Base-by-base conservation (phyloP, 441 rosid genomes). In the Jatropha multifida region DNA sequence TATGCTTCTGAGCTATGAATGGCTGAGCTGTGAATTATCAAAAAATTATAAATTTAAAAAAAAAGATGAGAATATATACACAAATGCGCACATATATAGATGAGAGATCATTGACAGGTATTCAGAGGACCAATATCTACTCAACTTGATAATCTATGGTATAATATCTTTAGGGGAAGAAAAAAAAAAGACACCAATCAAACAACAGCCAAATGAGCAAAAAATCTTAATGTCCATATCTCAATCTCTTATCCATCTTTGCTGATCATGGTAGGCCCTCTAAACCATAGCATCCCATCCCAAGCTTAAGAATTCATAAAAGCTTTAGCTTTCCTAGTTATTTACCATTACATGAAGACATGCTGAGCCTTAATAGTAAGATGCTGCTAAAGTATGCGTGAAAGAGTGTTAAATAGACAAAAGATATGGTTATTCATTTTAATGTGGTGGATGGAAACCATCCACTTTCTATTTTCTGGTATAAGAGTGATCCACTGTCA, bases 381-480 rank as follows among this genome's bases (percentile, higher is more conserved):
- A 58, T 20, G 14, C 4, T 58, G 27, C 61, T 20, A 58, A 20
- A 56, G 13, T 7, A n/a, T n/a, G 61, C 11, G 3, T 56, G 61
- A 56, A 20, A 12, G 27, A 56, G 56, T 20, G 61, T 41, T n/a
- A 52, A 54, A 32, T 37, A 37, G 71, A 49, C 11, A 32, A 69
- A 68, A 4, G 61, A 54, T 54, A 18, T 56, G 7, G 74, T 40
- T 56, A 3, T 54, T 18, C 65, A 72, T 42, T 72, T 69, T 17
- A 23, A 32, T 52, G 4, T 17, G 51, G 48, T 15, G 62, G 17
- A 11, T 27, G 5, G 65, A 12, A 20, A n/a, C 8, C 10, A 56
- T 68, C 58, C 41, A n/a, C 55, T 48, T 7, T 67, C 27, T 48
- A 11, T 44, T 8, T 44, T 11, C 2, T 44, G 55, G 27, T 23